A percentile compares a stretch with the other conserved stretches of the same genome.
These are phyloP conservation scores for Vitis hybrid DNA, from an alignment of 177 flowering plant species.

Conservation along the genomic window DNA sequence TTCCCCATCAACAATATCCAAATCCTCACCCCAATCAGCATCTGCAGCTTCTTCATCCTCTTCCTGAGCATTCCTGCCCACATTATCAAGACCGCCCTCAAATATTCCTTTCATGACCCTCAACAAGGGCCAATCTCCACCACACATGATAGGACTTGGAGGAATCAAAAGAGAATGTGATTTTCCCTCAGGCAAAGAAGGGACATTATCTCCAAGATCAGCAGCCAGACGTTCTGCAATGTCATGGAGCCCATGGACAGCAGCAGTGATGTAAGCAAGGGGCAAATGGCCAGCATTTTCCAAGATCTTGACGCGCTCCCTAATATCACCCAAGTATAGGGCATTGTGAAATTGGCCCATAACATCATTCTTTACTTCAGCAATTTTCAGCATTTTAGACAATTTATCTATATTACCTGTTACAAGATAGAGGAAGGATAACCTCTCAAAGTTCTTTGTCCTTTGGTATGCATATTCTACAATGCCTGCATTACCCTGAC, in stretches of 20 bases:
- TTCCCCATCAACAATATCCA: constrained; percentile 25
- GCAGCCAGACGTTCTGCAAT: constrained; percentile 25
- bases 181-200: constrained; percentile 31
- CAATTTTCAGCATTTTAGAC: constrained; percentile 31
- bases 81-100: constrained; percentile 33
- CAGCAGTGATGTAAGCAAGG: constrained; percentile 31
- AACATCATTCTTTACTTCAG: constrained; percentile 31
- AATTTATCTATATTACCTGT: constrained; percentile 30
- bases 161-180: constrained; percentile 38
- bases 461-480: constrained; percentile 37
- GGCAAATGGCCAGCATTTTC: constrained; percentile 27
- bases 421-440: constrained; percentile 32
- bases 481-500: constrained; percentile 38
- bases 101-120: constrained; percentile 35
- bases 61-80: constrained; percentile 20
- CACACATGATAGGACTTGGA: constrained; percentile 32
- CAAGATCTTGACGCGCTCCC: constrained; percentile 29
- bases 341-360: constrained; percentile 37
- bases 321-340: constrained; percentile 26
- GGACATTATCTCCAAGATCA: constrained; percentile 30
- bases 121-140: constrained; percentile 36
- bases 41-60: constrained; percentile 30
- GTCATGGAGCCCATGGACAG: constrained; percentile 30
- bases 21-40: constrained; percentile 31
- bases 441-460: constrained; percentile 32